Percentiles rank a stretch among this genome's conserved stretches.
Conservation (phyloP, 768 basidiomycete species). For the Leccinum obscurum region DNA sequence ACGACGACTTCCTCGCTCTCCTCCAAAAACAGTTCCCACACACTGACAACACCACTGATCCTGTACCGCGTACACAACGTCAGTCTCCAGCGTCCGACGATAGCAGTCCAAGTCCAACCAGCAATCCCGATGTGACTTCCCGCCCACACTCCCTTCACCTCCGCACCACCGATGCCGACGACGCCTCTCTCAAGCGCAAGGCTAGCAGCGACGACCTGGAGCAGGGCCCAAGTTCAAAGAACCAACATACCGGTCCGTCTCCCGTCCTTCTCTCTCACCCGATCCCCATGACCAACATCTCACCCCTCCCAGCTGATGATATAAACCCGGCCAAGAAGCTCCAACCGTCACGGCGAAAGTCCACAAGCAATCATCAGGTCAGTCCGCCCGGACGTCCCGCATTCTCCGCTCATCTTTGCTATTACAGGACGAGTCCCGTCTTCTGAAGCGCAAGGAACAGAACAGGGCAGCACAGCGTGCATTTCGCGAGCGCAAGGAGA, state of each 20-base stretch:
- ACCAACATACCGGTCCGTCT: slow-evolving; percentile 58
- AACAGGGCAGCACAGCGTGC: slow-evolving; percentile 97
- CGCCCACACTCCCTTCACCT: slow-evolving; percentile 18
- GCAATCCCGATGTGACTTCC: slow-evolving; percentile 35
- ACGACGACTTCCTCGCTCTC: slow-evolving; percentile 76
- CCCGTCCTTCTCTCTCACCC: neutral
- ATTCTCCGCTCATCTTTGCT: slow-evolving; percentile 8
- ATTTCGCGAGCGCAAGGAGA: slow-evolving; percentile 96
- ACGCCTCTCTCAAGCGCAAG: slow-evolving; percentile 70
- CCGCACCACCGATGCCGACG: slow-evolving; percentile 41
- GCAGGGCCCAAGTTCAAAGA: slow-evolving; percentile 67
- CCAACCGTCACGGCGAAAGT: slow-evolving; percentile 39
- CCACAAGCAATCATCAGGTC: slow-evolving; percentile 39
- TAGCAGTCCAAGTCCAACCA: slow-evolving; percentile 77
- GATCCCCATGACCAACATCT: slow-evolving; percentile 1
- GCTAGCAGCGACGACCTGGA: slow-evolving; percentile 64
- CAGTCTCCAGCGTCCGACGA: slow-evolving; percentile 66
- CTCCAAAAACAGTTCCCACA: slow-evolving; percentile 73
- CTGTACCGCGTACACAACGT: slow-evolving; percentile 48
- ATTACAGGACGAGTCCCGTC: slow-evolving; percentile 64
- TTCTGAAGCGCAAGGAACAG: slow-evolving; percentile 93
- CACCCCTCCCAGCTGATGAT: slow-evolving; percentile 25
- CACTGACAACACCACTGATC: slow-evolving; percentile 35
- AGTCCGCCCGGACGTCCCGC: slow-evolving; percentile 4
- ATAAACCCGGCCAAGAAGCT: slow-evolving; percentile 27